Base-by-base conservation (phyloP, 2,329 filamentous ascomycete genomes). In the Clonostachys rosea region DNA sequence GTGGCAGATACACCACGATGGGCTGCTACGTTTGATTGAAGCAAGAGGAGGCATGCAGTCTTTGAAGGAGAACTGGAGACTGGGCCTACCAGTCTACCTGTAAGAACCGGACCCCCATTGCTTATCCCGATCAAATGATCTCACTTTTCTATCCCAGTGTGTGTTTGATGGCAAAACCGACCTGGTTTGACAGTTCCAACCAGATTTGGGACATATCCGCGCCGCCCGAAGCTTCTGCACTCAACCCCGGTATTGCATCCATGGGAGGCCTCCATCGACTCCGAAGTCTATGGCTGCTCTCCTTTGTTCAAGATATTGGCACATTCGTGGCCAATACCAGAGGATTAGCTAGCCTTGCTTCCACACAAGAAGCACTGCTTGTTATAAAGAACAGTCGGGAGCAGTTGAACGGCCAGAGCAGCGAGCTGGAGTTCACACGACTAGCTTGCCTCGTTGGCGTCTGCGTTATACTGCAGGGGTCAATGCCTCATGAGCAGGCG, bases 261-360 rank as follows among this genome's bases (percentile, higher is more conserved):
- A 12, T 34, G 14, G 14, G 17, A 11, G 35, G n/a, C 16, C 43
- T 47, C n/a, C 40, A 43, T 13, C 33, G 34, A 18, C 16, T 47
- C 24, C 46, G 46, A 18, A 36, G 46, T 34, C 33, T 47, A n/a
- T 47, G 46, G 46, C 46, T 47, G n/a, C 35, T 47, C 12, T 47
- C 46, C 5, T 36, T 47, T 13, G 40, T 47, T 14, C 46, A 47
- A 39, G 46, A 47, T 35, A 47, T 47, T 12, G n/a, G 42, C 13
- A 47, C 33, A 6, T 47, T 47, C 30, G 35, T 43, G 9, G 35
- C n/a, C 17, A 43, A 43, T 14, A 43, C 33, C 34, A 13, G 33
- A 13, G 40, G 46, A 20, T 9, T 47, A 17, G 16, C 14, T 43
- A 34, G n/a, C 14, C 20, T 14, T 24, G 30, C 40, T 20, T 24